A percentile compares a stretch with the other conserved stretches of the same genome.
These are phyloP conservation scores for Pyrenophora seminiperda DNA, from an alignment of 2,329 filamentous ascomycete species.

Conservation along the genomic window DNA sequence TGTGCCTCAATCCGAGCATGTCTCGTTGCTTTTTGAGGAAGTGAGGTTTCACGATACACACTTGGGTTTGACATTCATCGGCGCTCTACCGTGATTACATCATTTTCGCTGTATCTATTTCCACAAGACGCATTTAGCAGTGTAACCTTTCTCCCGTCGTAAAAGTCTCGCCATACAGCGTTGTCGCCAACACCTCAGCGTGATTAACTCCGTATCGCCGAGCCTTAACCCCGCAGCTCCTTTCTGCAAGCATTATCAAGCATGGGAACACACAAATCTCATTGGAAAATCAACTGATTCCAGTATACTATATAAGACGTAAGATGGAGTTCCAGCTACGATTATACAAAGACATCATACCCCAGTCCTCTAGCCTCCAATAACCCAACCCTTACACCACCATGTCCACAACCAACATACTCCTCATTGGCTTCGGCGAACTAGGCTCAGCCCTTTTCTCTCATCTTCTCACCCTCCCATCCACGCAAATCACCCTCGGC, in stretches of 20 bases:
- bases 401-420: constrained; percentile 45
- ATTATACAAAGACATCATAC: background rate
- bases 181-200: background rate
- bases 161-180: no score
- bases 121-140: no score
- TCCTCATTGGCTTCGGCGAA: constrained; percentile 71
- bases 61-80: background rate
- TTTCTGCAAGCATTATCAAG: background rate
- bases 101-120: background rate
- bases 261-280: background rate
- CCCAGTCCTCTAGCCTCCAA: background rate
- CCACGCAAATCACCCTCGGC: constrained; percentile 57
- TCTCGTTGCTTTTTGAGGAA: no score
- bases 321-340: no score
- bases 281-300: background rate
- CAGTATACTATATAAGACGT: no score
- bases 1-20: no score
- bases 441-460: constrained; percentile 63
- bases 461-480: constrained; percentile 56
- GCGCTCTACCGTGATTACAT: background rate
- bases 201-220: constrained; percentile 5
- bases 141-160: no score
- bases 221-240: constrained; percentile 6
- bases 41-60: no score
- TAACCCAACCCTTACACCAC: background rate